Percentiles rank a stretch among this genome's conserved stretches.
Conservation (phyloP, 2,329 filamentous ascomycete species). For the Ophiocordyceps unilateralis region DNA sequence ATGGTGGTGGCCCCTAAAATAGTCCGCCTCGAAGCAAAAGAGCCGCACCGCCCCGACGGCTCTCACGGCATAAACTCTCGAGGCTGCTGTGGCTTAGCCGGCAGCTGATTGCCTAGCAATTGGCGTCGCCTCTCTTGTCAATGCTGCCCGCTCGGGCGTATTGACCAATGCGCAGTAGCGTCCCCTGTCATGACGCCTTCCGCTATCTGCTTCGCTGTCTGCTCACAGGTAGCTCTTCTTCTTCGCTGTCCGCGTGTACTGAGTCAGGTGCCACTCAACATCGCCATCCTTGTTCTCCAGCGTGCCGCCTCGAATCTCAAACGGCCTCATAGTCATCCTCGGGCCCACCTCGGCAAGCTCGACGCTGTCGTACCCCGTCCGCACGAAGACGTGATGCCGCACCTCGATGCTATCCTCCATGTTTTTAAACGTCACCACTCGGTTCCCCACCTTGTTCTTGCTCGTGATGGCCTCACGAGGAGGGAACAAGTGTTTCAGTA, state of each 20-base stretch:
- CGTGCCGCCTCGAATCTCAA: slow-evolving; percentile 82
- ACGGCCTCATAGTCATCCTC: slow-evolving; percentile 91
- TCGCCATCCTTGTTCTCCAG: slow-evolving; percentile 91
- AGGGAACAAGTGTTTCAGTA: slow-evolving; percentile 87
- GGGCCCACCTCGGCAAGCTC: slow-evolving; percentile 83
- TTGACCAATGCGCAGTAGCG: no score
- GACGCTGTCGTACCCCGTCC: slow-evolving; percentile 77
- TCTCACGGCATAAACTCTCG: background rate
- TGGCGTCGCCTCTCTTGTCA: no score
- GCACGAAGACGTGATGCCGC: slow-evolving; percentile 67
- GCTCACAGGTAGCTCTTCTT: slow-evolving; percentile 45
- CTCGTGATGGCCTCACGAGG: slow-evolving; percentile 60
- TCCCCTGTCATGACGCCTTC: no score
- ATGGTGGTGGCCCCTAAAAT: no score
- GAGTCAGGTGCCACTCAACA: slow-evolving; percentile 89
- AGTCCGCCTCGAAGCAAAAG: no score
- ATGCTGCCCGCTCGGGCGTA: no score
- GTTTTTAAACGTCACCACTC: slow-evolving; percentile 88
- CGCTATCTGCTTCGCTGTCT: background rate
- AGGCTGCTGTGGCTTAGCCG: background rate
- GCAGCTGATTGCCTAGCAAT: no score
- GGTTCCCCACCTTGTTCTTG: slow-evolving; percentile 62
- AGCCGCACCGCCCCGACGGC: no score
- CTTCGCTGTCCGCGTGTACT: slow-evolving; percentile 81
- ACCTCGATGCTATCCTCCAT: slow-evolving; percentile 90